Evolutionary conservation across 148 eudicot genomes (phyloP), one percentile per base, ranked within the genome.

Genomic region (Cornus suecica): DNA sequence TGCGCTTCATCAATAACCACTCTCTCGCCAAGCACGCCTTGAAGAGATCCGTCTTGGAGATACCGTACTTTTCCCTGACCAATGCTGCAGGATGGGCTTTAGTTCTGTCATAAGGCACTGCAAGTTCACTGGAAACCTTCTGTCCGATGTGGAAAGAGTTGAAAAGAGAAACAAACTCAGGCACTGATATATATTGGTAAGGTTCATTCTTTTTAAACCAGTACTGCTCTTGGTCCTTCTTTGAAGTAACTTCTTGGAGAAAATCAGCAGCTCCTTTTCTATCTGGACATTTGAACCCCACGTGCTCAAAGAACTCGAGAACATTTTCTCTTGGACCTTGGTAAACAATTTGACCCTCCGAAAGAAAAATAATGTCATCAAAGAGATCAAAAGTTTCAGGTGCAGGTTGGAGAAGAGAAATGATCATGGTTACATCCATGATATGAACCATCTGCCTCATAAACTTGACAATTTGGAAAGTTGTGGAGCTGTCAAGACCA

Each of bases 11-110:
- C 63, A 92, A 62, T 32, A 88, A 29, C 88, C 86, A 87, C 66
- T 92, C 97, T 69, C 94, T 88, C 1, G 88, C 66, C 20, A 92
- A 77, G 71, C 88, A 86, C 0, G 90, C 92, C 84, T 83, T 90
- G n/a, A 92, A 80, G 65, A 89, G 84, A 27, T 90, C 90, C 75
- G 29, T 80, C 70, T 79, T 89, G 11, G 87, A 81, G 10, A 88
- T 81, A 34, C 94, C 97, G 72, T 85, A 90, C 74, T 85, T 90
- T 1, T 81, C 78, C 16, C 67, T 83, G 51, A 86, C 86, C 61
- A 86, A 72, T 15, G 89, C 84, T 2, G 89, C 89, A 14, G 86
- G 89, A 72, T 86, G 86, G 74, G 78, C 80, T 73, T 54, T 73
- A 70, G 64, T 60, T 77, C 42, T 86, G 63, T 86, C 86, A 25